Conservation (phyloP, 139 green algal genomes). For the Medakamo hakoo region DNA sequence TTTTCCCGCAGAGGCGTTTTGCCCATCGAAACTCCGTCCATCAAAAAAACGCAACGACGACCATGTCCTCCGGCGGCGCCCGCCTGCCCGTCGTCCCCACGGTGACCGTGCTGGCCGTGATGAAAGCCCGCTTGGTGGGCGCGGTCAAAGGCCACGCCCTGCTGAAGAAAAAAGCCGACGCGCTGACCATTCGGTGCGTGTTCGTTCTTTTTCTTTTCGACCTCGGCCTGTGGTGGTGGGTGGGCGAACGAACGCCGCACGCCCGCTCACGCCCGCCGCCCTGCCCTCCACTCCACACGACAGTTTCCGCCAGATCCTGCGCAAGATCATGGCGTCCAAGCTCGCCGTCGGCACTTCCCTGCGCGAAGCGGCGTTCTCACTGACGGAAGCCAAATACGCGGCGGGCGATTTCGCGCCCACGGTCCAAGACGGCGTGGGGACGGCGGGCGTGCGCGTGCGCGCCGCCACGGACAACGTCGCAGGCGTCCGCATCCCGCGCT, state of each 20-base stretch:
- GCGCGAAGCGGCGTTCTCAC: constrained; percentile 76
- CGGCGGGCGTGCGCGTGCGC: constrained; percentile 24
- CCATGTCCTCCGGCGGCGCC: background rate
- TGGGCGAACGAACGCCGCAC: too few relatives aligned
- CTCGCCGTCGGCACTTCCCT: constrained; percentile 79
- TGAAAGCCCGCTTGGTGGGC: constrained; percentile 75
- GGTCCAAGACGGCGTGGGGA: constrained; percentile 77
- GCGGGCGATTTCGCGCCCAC: constrained; percentile 91
- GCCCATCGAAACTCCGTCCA: too few relatives aligned
- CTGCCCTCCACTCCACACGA: background rate
- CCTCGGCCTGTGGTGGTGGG: too few relatives aligned
- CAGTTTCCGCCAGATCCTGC: constrained; percentile 52
- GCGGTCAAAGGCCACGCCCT: constrained; percentile 89
- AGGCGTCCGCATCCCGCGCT: constrained; percentile 88
- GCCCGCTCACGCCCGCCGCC: too few relatives aligned
- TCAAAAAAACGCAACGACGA: background rate
- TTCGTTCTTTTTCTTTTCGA: too few relatives aligned
- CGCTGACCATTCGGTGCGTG: constrained; percentile 70
- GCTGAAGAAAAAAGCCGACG: constrained; percentile 99
- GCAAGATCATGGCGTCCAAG: constrained; percentile 88
- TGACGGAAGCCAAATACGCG: constrained; percentile 89
- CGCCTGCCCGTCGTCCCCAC: constrained; percentile 57
- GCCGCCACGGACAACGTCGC: constrained; percentile 86
- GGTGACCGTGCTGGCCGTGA: constrained; percentile 78
- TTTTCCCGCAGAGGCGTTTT: too few relatives aligned